phyloP scores from a whole-genome alignment of 2,329 filamentous ascomycete genomes.

The Alternaria burnsii region DNA sequence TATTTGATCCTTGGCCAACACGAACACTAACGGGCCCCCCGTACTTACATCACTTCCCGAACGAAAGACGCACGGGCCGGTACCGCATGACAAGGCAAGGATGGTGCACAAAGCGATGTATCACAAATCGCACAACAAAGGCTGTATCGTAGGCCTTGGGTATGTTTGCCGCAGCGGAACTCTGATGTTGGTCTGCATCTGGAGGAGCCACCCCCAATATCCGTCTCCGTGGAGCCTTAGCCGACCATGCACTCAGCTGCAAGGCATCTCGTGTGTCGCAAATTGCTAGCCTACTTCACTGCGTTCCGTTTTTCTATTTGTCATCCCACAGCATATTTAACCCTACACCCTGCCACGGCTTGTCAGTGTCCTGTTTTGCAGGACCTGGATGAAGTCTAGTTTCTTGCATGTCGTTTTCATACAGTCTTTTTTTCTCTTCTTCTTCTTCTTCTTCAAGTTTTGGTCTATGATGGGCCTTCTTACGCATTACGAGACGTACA shows the following conservation, averaged over 20 bases:
- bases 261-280: slow-evolving; percentile 3
- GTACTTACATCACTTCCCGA: slow-evolving; percentile 11
- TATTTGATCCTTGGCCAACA: slow-evolving; percentile 29
- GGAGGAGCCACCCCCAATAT: slow-evolving; percentile 24
- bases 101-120: slow-evolving; percentile 20
- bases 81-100: slow-evolving; percentile 25
- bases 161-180: slow-evolving; percentile 27
- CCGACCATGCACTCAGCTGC: slow-evolving; percentile 3
- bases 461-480: slow-evolving; percentile 15
- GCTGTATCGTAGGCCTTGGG: slow-evolving; percentile 24
- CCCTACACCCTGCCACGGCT: slow-evolving; percentile 31
- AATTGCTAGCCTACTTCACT: slow-evolving; percentile 13
- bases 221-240: slow-evolving; percentile 10
- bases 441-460: slow-evolving; percentile 9
- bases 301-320: slow-evolving; percentile 7
- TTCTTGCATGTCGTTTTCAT: slow-evolving; percentile 19
- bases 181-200: slow-evolving; percentile 29
- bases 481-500: slow-evolving; percentile 28
- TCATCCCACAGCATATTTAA: slow-evolving; percentile 38
- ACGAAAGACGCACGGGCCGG: slow-evolving; percentile 37
- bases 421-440: slow-evolving; percentile 3
- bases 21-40: slow-evolving; percentile 14
- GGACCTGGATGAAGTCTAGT: slow-evolving; percentile 37
- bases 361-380: slow-evolving; percentile 32
- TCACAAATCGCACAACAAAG: slow-evolving; percentile 23